phyloP scores from a whole-genome alignment of 2,329 filamentous ascomycete species.

The Blastomyces parvus region DNA sequence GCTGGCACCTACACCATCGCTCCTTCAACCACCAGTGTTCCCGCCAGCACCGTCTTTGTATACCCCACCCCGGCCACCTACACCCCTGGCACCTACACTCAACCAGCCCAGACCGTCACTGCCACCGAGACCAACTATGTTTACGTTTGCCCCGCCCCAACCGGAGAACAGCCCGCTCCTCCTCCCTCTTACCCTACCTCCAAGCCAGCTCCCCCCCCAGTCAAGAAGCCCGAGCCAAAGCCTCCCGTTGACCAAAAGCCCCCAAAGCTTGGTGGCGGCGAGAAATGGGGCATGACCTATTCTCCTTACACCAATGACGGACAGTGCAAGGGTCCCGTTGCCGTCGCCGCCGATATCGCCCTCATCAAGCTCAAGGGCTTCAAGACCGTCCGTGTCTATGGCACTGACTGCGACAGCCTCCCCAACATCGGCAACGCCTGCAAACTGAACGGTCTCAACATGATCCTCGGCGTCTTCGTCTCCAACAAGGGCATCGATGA shows the following conservation, averaged over 20 bases:
- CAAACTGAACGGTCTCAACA: conserved; percentile 56
- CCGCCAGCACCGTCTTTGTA: conserved; percentile 44
- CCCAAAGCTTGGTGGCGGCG: conserved; percentile 23
- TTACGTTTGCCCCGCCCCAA: conserved; percentile 60
- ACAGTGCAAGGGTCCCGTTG: conserved; percentile 54
- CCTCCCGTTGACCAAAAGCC: conserved; percentile 15
- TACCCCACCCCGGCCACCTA: conserved; percentile 58
- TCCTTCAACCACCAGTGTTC: conserved; percentile 54
- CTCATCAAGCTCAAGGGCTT: conserved; percentile 58
- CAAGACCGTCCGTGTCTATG: conserved; percentile 70
- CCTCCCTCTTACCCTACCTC: conserved; percentile 20
- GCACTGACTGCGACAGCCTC: conserved; percentile 79
- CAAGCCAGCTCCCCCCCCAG: conserved; percentile 17
- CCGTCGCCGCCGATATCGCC: conserved; percentile 53
- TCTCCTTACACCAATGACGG: conserved; percentile 56
- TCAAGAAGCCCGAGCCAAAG: conserved; percentile 21
- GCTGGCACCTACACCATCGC: conserved; percentile 68
- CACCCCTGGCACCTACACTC: conserved; percentile 63
- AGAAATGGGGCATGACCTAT: conserved; percentile 68
- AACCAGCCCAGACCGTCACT: conserved; percentile 56
- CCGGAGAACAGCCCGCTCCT: conserved; percentile 31
- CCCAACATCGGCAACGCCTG: conserved; percentile 63
- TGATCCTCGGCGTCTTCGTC: conserved; percentile 86
- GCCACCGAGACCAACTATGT: conserved; percentile 59
- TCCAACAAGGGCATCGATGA: conserved; percentile 51